phyloP scores from a whole-genome alignment of 352 stramenopile species.

The Aphanomyces astaci region DNA sequence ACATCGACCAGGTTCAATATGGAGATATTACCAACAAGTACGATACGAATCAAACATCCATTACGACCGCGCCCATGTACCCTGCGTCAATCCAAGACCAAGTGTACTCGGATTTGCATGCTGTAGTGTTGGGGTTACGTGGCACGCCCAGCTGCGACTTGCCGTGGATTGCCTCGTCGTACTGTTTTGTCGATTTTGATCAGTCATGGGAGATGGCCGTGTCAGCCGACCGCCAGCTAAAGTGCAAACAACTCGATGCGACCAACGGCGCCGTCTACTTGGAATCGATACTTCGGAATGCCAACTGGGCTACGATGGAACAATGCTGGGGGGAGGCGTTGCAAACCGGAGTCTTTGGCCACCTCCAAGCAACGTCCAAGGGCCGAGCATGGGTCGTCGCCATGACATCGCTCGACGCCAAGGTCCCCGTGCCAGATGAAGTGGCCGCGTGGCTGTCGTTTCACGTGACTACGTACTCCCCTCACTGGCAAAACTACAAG shows the following conservation, averaged over 20 bases:
- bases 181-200: constrained; percentile 9
- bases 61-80: background rate
- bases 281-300: constrained; percentile 7
- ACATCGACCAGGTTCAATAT: background rate
- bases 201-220: background rate
- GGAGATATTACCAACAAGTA: background rate
- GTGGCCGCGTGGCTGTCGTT: background rate
- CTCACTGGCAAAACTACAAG: constrained; percentile 20
- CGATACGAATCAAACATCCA: background rate
- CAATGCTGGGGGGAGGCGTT: background rate
- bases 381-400: background rate
- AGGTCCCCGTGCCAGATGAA: background rate
- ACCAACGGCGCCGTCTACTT: constrained; percentile 13
- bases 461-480: background rate
- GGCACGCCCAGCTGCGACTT: background rate
- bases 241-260: background rate
- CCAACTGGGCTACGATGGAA: background rate
- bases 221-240: background rate
- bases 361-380: background rate
- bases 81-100: background rate
- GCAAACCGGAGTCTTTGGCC: background rate
- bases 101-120: background rate
- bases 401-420: background rate
- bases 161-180: constrained; percentile 14
- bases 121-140: background rate